Percentiles rank a stretch among this genome's conserved stretches.
Evolutionary conservation across 176 grass and related monocot genomes (phyloP).

Genomic region (Eremochloa ophiuroides): DNA sequence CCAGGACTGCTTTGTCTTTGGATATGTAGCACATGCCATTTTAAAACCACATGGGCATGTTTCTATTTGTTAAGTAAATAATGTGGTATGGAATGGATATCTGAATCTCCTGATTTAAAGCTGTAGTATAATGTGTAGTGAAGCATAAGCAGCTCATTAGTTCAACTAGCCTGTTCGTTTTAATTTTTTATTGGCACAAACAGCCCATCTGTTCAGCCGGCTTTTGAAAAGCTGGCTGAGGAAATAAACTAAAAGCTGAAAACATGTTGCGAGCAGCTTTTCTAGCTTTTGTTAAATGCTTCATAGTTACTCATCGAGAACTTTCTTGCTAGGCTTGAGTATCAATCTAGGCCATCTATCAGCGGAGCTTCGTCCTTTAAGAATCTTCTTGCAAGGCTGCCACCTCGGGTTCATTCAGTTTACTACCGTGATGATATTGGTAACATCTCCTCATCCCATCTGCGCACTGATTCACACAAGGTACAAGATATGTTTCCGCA

Average conservation of each 20-base stretch:
- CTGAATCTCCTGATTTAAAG: background rate
- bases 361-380: conserved; percentile 85
- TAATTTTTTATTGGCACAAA: background rate
- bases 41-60: background rate
- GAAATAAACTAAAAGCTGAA: background rate
- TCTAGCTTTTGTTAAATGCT: background rate
- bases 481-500: conserved; percentile 33
- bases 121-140: conserved; percentile 19
- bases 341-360: conserved; percentile 72
- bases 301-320: background rate
- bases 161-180: background rate
- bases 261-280: background rate
- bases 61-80: background rate
- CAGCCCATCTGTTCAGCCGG: background rate
- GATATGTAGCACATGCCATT: background rate
- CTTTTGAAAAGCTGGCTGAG: background rate
- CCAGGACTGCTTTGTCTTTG: background rate
- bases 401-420: conserved; percentile 81
- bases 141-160: background rate
- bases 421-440: conserved; percentile 99
- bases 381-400: conserved; percentile 73
- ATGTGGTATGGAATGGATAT: background rate
- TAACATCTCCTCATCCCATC: conserved; percentile 91
- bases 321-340: conserved; percentile 71
- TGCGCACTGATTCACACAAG: conserved; percentile 80